Conservation (phyloP, 257 asterid species). For the Forsythia suspensa region DNA sequence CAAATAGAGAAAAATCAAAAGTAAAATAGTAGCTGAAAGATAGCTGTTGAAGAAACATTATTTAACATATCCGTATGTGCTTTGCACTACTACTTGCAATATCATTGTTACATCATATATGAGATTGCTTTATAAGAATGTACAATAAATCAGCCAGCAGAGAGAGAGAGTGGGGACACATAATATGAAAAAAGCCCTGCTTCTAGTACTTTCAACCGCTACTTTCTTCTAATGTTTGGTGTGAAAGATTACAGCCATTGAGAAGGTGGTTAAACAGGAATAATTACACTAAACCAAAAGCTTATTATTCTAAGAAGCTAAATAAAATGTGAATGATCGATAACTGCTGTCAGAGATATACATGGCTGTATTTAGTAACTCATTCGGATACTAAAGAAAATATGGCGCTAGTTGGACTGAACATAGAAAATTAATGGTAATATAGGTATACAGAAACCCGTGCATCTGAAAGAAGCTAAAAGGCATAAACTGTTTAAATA, state of each 20-base stretch:
- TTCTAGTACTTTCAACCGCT: not conserved
- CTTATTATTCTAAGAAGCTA: not conserved
- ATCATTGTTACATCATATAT: not conserved
- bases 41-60: not conserved
- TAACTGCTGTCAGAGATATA: not conserved
- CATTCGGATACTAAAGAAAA: not conserved
- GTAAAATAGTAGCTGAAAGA: not conserved
- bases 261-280: not conserved
- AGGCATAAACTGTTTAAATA: not conserved
- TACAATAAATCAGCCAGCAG: not conserved
- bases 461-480: not conserved
- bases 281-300: constrained; percentile 1
- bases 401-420: not conserved
- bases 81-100: not conserved
- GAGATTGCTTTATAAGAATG: not conserved
- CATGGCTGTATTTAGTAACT: not conserved
- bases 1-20: not conserved
- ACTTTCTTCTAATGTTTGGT: not conserved
- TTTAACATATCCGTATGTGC: not conserved
- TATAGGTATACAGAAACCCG: not conserved
- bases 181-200: not conserved
- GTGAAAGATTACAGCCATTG: not conserved
- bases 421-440: not conserved
- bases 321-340: not conserved
- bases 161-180: not conserved